phyloP scores from a whole-genome alignment of 805 yeast species.

The Dipodascopsis uninucleata region DNA sequence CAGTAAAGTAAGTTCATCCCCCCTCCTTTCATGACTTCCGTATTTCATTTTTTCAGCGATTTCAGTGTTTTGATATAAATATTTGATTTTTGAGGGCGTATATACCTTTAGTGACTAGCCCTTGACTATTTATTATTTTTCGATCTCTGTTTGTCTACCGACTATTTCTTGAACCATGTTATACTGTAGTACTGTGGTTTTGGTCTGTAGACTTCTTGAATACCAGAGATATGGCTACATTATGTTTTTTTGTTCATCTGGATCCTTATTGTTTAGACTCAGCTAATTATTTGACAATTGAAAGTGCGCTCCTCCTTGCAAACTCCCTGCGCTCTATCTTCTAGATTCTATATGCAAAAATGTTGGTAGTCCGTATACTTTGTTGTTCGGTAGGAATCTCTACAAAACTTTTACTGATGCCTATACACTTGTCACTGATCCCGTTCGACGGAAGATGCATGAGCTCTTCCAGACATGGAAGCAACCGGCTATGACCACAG shows the following conservation, averaged over 20 bases:
- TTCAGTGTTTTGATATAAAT: background rate
- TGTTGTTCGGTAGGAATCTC: conserved; percentile 65
- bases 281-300: no score
- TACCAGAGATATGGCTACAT: background rate
- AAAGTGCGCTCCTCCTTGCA: conserved; percentile 72
- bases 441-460: conserved; percentile 66
- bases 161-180: background rate
- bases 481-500: conserved; percentile 50
- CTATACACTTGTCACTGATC: conserved; percentile 73
- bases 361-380: conserved; percentile 86
- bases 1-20: conserved; percentile 44
- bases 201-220: no score
- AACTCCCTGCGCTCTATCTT: conserved; percentile 77
- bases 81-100: background rate
- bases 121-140: no score
- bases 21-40: background rate
- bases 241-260: background rate
- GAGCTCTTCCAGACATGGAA: conserved; percentile 89
- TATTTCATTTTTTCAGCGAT: background rate
- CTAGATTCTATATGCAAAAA: conserved; percentile 89
- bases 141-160: background rate
- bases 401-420: conserved; percentile 69
- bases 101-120: background rate
- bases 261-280: no score
- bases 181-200: no score